Evolutionary conservation across 306 rosid species (phyloP), one percentile per base, ranked within the genome.

Genomic region (Abrus pulchellus): DNA sequence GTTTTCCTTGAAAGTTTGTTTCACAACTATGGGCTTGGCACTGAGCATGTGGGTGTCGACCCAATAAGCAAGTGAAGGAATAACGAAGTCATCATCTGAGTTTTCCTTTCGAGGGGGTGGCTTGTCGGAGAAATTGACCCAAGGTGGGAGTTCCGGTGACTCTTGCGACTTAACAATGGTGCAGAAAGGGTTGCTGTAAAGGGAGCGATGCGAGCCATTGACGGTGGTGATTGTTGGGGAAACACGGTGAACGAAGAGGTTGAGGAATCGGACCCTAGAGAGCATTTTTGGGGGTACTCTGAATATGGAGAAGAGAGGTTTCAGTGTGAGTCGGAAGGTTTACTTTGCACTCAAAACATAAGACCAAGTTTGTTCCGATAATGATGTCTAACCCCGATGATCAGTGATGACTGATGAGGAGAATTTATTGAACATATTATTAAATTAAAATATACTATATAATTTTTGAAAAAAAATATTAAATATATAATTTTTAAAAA

Each of bases 11-110:
- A 69, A 66, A 10, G 77, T 6, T 60, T 27, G 85, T 41, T 50
- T 76, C n/a, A 8, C 45, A 10, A 41, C 32, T 14, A 85, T 61
- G 43, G 80, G 80, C 9, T 74, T 66, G 72, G 50, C 2, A 38
- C 52, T 79, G 81, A 52, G 78, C 79, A 57, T 68, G 34, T 55
- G 88, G 68, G 85, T 48, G 40, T 94, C 87, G 43, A 91, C 84
- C 99, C 99, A 94, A 13, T 74, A 63, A 52, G 93, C 89, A 29
- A 91, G 91, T 20, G 99, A 89, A 84, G 97, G 97, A 76, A 93
- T 90, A 6, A 91, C 92, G 61, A 95, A 95, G 62, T 88, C 90
- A 1, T 91, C 97, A 9, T 85, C 85, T 0, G 80, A 50, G 12
- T 68, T 78, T 1, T 73, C 77, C 1, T 28, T 33, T 29, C 74